Evolutionary conservation across 2,329 filamentous ascomycete genomes (phyloP).

Genomic region (Aureobasidium vineae): DNA sequence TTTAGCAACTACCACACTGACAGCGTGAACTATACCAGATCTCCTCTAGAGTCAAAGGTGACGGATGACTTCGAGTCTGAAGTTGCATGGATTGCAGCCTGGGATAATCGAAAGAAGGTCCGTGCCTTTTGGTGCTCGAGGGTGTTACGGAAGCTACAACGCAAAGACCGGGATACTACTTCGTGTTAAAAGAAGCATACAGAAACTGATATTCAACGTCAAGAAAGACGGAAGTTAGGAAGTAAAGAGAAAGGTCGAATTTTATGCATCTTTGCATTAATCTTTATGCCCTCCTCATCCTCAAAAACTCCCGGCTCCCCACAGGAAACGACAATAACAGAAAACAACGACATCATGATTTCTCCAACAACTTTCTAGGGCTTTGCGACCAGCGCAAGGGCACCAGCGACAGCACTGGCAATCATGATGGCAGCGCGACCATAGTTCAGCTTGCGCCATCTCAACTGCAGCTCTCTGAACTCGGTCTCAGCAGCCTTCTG

Average conservation of each 20-base stretch:
- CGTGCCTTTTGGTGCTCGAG: conserved; percentile 10
- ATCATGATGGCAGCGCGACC: conserved; percentile 34
- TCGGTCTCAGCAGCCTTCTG: conserved; percentile 33
- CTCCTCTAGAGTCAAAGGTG: background rate
- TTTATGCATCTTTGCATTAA: conserved; percentile 7
- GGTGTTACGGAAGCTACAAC: conserved; percentile 7
- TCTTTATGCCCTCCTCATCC: background rate
- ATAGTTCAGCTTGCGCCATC: conserved; percentile 35
- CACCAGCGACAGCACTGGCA: conserved; percentile 26
- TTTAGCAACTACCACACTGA: background rate
- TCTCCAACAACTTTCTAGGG: background rate
- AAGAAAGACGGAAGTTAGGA: background rate
- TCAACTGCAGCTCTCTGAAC: conserved; percentile 34
- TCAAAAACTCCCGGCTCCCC: conserved; percentile 12
- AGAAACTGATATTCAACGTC: background rate
- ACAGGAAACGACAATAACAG: conserved; percentile 14
- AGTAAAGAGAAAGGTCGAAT: background rate
- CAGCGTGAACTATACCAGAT: background rate
- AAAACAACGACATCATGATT: conserved; percentile 6
- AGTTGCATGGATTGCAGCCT: conserved; percentile 2
- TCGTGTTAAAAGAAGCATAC: background rate
- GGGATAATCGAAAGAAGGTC: conserved; percentile 2
- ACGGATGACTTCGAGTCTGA: conserved; percentile 4
- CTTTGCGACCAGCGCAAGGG: conserved; percentile 25
- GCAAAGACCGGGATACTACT: background rate